Evolutionary conservation across 2,329 filamentous ascomycete species (phyloP).

Genomic region (Aureobasidium lini): DNA sequence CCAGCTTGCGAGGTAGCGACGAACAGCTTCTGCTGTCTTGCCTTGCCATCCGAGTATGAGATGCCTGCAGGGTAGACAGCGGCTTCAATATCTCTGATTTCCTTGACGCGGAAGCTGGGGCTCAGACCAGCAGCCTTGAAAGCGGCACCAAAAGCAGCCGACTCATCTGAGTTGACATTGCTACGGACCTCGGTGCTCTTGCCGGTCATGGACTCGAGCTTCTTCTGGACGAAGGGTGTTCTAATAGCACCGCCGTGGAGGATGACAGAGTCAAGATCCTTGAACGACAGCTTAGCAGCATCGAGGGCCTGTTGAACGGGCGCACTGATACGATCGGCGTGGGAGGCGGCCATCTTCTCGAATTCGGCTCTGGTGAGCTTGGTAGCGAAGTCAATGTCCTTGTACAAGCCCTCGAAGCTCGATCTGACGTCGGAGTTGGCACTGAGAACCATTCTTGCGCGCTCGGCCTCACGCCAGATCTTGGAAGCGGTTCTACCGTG

Average conservation of each 20-base stretch:
- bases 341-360: slow-evolving; percentile 64
- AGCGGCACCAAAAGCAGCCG: slow-evolving; percentile 89
- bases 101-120: slow-evolving; percentile 95
- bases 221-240: slow-evolving; percentile 89
- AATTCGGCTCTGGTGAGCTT: slow-evolving; percentile 75
- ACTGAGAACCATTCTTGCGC: slow-evolving; percentile 79
- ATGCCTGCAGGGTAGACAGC: slow-evolving; percentile 67
- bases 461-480: slow-evolving; percentile 87
- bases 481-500: slow-evolving; percentile 84
- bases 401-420: slow-evolving; percentile 81
- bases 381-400: slow-evolving; percentile 90
- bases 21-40: slow-evolving; percentile 76
- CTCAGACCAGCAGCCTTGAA: slow-evolving; percentile 90
- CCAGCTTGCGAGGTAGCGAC: slow-evolving; percentile 68
- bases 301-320: slow-evolving; percentile 70
- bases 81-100: slow-evolving; percentile 77
- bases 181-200: slow-evolving; percentile 72
- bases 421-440: slow-evolving; percentile 77
- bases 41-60: slow-evolving; percentile 61
- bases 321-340: slow-evolving; percentile 59
- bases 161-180: slow-evolving; percentile 95
- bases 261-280: slow-evolving; percentile 81
- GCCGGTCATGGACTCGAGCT: slow-evolving; percentile 69
- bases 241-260: slow-evolving; percentile 84
- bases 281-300: slow-evolving; percentile 62